Conservation (phyloP, 306 rosid species). For the Pyrus bretschneideri region DNA sequence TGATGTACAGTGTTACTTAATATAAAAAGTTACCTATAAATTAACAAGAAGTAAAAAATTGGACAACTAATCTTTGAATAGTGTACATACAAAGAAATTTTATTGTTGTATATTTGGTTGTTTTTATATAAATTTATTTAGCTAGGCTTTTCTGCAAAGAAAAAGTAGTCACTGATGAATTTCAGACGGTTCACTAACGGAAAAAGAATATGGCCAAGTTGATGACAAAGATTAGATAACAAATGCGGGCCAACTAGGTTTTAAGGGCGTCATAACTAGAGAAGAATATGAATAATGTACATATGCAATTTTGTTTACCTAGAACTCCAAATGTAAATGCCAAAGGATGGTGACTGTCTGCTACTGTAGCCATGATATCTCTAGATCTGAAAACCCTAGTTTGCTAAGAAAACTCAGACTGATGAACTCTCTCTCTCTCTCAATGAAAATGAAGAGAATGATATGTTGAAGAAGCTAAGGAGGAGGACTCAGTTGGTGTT, state of each 20-base stretch:
- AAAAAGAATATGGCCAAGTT: background rate
- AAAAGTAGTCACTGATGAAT: background rate
- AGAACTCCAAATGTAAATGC: slow-evolving; percentile 70
- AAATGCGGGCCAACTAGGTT: background rate
- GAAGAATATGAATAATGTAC: background rate
- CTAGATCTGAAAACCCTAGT: background rate
- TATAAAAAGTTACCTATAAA: background rate
- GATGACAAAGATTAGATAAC: background rate
- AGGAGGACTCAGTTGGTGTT: background rate
- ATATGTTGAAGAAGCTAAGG: slow-evolving; percentile 7
- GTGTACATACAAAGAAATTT: background rate
- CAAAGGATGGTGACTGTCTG: slow-evolving; percentile 29
- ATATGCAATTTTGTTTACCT: slow-evolving; percentile 27
- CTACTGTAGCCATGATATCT: slow-evolving; percentile 26
- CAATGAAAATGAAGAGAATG: background rate
- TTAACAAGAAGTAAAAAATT: background rate
- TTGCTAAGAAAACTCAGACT: background rate
- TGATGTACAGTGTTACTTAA: background rate
- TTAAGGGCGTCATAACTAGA: background rate
- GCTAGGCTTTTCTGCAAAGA: background rate
- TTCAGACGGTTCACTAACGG: background rate
- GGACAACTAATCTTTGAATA: background rate
- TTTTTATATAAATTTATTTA: background rate
- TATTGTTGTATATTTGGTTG: background rate
- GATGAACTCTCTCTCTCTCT: too few species aligned